These are phyloP conservation scores for Trichoderma parareesei DNA, from an alignment of 495 filamentous ascomycete species.

Conservation along the genomic window DNA sequence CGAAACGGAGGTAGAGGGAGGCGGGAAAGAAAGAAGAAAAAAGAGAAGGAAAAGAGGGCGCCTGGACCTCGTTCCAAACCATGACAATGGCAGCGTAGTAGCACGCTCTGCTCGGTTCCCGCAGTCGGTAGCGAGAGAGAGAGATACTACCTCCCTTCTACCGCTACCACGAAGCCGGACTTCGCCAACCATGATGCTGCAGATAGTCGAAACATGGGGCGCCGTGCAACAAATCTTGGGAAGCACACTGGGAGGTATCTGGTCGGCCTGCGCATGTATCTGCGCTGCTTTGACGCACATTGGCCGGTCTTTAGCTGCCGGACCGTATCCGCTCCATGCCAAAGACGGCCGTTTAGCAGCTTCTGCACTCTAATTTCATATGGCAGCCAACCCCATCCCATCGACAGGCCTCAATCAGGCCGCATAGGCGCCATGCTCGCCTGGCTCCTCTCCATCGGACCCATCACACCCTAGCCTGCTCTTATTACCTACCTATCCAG, in stretches of 20 bases:
- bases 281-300: conserved; percentile 1
- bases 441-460: conserved; percentile 9
- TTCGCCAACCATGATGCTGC: conserved; percentile 4
- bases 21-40: background rate
- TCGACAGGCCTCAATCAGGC: conserved; percentile 2
- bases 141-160: background rate
- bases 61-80: background rate
- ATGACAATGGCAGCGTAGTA: conserved; percentile 1
- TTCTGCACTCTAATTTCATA: conserved; percentile 9
- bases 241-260: background rate
- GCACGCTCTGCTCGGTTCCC: background rate
- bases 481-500: background rate
- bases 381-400: conserved; percentile 9
- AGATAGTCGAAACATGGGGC: conserved; percentile 7
- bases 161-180: background rate
- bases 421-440: conserved; percentile 9
- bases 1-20: background rate
- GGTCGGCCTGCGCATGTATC: background rate
- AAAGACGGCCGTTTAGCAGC: conserved; percentile 2
- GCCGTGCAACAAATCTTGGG: background rate
- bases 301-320: conserved; percentile 4
- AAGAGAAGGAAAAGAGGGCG: background rate
- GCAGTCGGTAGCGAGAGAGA: conserved; percentile 4
- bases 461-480: conserved; percentile 6
- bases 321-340: background rate